Evolutionary conservation across 441 rosid genomes (phyloP), one percentile per base, ranked within the genome.

Genomic region (Daphne laureola): DNA sequence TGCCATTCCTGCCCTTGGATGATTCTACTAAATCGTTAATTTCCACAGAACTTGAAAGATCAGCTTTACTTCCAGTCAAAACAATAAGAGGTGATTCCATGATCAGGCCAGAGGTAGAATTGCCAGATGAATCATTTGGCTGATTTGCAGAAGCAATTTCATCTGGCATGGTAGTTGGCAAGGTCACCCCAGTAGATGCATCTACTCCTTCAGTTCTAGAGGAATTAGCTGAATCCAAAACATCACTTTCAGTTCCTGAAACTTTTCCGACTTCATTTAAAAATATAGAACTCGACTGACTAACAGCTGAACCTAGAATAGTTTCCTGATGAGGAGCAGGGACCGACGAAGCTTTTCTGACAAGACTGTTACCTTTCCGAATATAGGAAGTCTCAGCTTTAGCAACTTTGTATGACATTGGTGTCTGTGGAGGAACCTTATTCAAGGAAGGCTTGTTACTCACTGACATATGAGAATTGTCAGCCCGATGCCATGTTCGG

Each of bases 311-410:
- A 61, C 65, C 63, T 46, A 58, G 63, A 55, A 73, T 70, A 45
- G 76, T 51, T 62, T 67, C 64, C 57, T 64, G 74, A 51, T 79
- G 57, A 63, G 49, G 73, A 63, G 75, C 65, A 65, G 82, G 68
- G 48, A 53, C 75, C 46, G 68, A 51, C 53, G 55, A 62, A 43
- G 91, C 72, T 57, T 83, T 80, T 65, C 97, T 81, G 53, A 90
- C 91, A 74, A 93, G 90, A 68, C 95, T 90, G 71, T 85, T 93
- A 60, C 97, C 96, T 77, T 93, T 93, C 48, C 96, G 93, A 67
- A 93, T 64, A 57, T 93, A 93, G 46, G 88, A 74, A 52, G 80
- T 74, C 46, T 56, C 77, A 52, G 53, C 55, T 59, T 65, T 64
- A 31, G 73, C 56, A 31, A 57, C 62, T 51, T 61, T 75, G 51